A percentile compares a stretch with the other conserved stretches of the same genome.
phyloP scores from a whole-genome alignment of 2,329 filamentous ascomycete genomes.

The Clathrospora elynae region DNA sequence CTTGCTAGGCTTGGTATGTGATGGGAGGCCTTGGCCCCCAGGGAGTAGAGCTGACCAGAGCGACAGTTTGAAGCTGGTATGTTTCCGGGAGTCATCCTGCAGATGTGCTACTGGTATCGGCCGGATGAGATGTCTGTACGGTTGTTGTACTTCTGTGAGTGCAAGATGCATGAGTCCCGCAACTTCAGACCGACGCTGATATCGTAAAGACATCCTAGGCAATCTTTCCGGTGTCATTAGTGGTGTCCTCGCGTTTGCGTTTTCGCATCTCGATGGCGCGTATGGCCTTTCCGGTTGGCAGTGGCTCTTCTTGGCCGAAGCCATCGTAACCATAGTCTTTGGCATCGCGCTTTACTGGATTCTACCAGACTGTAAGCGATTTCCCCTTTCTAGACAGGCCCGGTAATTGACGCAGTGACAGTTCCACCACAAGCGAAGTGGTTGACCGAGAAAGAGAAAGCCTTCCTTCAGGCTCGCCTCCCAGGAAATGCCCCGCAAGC shows the following conservation, averaged over 20 bases:
- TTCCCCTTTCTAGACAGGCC: too few species aligned
- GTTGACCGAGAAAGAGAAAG: constrained; percentile 70
- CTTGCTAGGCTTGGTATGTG: constrained; percentile 72
- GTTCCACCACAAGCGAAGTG: constrained; percentile 76
- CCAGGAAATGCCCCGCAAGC: constrained; percentile 51
- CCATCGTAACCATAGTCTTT: constrained; percentile 68
- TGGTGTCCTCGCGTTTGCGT: constrained; percentile 71
- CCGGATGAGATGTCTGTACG: constrained; percentile 77
- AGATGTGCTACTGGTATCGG: constrained; percentile 81
- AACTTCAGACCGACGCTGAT: too few species aligned
- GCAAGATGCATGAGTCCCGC: too few species aligned
- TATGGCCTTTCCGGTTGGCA: constrained; percentile 47
- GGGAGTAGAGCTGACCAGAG: too few species aligned
- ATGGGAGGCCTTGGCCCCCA: too few species aligned
- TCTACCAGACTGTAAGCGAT: constrained; percentile 75
- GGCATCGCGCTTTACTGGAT: constrained; percentile 72
- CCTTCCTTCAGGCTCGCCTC: constrained; percentile 70
- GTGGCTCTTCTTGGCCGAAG: constrained; percentile 62
- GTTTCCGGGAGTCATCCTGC: constrained; percentile 68
- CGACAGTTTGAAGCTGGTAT: constrained; percentile 75
- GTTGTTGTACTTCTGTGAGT: too few species aligned
- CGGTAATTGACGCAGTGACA: too few species aligned
- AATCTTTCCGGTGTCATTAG: constrained; percentile 77
- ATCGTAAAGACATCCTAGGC: too few species aligned
- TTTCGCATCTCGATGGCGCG: constrained; percentile 69